These are phyloP conservation scores for Onygena corvina DNA, from an alignment of 2,329 filamentous ascomycete species.

Conservation along the genomic window DNA sequence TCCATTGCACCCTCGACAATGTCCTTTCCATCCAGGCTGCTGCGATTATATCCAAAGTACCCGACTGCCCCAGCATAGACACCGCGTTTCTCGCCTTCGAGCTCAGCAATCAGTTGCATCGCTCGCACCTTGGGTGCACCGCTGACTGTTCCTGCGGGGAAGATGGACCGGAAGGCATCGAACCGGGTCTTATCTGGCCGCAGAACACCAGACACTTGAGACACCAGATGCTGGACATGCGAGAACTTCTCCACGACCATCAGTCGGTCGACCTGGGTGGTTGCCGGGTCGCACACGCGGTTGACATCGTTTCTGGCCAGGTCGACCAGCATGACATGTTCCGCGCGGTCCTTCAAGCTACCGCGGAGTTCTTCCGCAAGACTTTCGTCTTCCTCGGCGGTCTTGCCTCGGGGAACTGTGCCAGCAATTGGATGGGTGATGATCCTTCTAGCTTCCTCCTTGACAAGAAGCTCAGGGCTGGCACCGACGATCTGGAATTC, in stretches of 20 bases:
- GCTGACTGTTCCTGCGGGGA: constrained; percentile 90
- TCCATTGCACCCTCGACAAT: constrained; percentile 79
- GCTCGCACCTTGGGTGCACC: constrained; percentile 91
- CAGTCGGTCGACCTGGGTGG: constrained; percentile 79
- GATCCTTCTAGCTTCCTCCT: constrained; percentile 72
- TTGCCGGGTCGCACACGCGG: constrained; percentile 79
- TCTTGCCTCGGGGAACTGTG: constrained; percentile 77
- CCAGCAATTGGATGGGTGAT: constrained; percentile 96
- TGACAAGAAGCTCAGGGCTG: constrained; percentile 87
- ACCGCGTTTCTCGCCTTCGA: constrained; percentile 86
- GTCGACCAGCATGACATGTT: constrained; percentile 97
- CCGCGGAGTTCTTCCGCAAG: constrained; percentile 64
- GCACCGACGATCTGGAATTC: constrained; percentile 93
- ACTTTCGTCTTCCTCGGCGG: constrained; percentile 64
- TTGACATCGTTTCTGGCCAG: constrained; percentile 94
- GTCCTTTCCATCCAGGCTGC: constrained; percentile 49
- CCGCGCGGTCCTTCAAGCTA: constrained; percentile 81
- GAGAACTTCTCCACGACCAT: constrained; percentile 94
- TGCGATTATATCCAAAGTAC: constrained; percentile 79
- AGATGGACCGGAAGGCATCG: constrained; percentile 91
- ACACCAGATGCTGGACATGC: constrained; percentile 94
- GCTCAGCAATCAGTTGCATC: constrained; percentile 92
- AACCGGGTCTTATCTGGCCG: constrained; percentile 75
- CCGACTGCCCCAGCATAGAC: constrained; percentile 93
- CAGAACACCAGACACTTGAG: constrained; percentile 85